These are phyloP conservation scores for Xylaria palmicola DNA, from an alignment of 495 filamentous ascomycete genomes.

Conservation along the genomic window DNA sequence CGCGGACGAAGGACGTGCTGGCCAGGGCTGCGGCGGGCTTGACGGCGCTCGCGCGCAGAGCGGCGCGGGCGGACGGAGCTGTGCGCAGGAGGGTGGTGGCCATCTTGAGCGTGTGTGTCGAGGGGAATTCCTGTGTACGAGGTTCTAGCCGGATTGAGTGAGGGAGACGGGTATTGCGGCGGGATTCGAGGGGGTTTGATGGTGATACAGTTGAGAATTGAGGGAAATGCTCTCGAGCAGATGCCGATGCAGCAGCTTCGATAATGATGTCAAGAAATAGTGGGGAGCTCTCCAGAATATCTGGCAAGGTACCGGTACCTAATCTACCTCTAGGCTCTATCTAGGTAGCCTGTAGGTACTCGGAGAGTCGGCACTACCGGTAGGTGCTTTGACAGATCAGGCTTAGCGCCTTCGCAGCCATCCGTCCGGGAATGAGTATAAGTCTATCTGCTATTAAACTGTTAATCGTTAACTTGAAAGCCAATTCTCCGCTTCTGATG, in stretches of 20 bases:
- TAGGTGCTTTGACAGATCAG: too few relatives aligned
- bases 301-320: too few relatives aligned
- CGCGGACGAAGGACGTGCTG: slow-evolving; percentile 71
- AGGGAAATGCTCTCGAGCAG: not conserved
- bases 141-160: not conserved
- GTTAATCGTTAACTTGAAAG: too few relatives aligned
- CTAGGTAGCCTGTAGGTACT: too few relatives aligned
- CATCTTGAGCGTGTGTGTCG: slow-evolving; percentile 39
- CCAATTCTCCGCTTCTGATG: too few relatives aligned
- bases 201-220: not conserved
- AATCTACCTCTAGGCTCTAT: too few relatives aligned
- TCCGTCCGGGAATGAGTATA: too few relatives aligned
- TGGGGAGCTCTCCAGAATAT: too few relatives aligned
- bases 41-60: slow-evolving; percentile 42
- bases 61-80: slow-evolving; percentile 40
- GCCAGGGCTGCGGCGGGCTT: slow-evolving; percentile 55
- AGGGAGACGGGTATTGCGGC: not conserved
- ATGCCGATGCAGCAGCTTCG: too few relatives aligned
- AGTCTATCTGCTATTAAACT: too few relatives aligned
- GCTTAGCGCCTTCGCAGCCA: too few relatives aligned
- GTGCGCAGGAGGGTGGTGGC: slow-evolving; percentile 55
- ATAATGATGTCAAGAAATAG: slow-evolving; percentile 9
- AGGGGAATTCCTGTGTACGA: not conserved
- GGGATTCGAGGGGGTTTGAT: not conserved
- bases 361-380: too few relatives aligned